Base-by-base conservation (phyloP, 306 rosid genomes). In the Herpetospermum pedunculosum region DNA sequence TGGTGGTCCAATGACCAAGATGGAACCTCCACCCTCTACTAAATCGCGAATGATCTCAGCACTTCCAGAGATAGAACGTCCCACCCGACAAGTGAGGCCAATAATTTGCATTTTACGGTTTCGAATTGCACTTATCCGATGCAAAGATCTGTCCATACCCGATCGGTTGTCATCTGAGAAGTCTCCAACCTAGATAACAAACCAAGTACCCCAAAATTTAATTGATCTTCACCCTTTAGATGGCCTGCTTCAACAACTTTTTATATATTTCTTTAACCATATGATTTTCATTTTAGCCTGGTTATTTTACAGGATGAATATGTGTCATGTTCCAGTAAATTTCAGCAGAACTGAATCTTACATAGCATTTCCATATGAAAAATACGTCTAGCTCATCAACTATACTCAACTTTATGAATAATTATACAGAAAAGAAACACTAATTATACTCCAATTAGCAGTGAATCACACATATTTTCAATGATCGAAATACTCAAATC, bases 81-180 rank as follows among this genome's bases (percentile, higher is more conserved):
- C 99, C 49, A 91, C 99, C 41, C 97, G 96, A 85, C 99, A 95
- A 67, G 99, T 95, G 60, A 95, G 97, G 67, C 99, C 99, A 79
- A 95, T 85, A 30, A 95, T 85, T 89, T 91, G 97, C 89, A 77
- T 50, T 77, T 95, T 90, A 48, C 99, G 97, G 70, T 95, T 95
- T 34, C 96, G 84, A 80, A 95, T 87, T 12, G 99, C 99, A 83
- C 99, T 95, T 79, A 91, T 89, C 1, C 99, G 92, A 80, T 95
- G 99, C 74, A 95, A 87, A 35, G 99, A 95, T 67, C 81, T 95
- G 80, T 91, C 74, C 67, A 95, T 95, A 59, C 99, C 99, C 0
- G 99, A 95, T 13, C 99, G 89, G 92, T 95, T 95, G 83, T 95
- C 99, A 80, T 95, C 99, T 15, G 99, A 89, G 83, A 95, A 95